phyloP scores from a whole-genome alignment of 176 grass and related monocot genomes.

The Bothriochloa decipiens region DNA sequence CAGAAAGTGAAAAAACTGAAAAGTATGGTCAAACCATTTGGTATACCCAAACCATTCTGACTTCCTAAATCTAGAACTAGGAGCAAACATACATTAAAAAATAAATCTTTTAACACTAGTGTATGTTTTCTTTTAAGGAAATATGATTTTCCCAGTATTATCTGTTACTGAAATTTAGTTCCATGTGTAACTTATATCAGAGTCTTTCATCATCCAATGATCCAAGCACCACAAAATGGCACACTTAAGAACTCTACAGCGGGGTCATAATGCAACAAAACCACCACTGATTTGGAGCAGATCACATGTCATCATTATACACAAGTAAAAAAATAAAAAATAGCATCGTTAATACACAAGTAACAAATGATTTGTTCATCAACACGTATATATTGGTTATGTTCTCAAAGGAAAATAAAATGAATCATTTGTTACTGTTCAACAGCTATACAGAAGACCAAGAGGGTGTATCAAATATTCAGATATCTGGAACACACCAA shows the following conservation, averaged over 20 bases:
- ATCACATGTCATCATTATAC: background rate
- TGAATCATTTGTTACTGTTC: background rate
- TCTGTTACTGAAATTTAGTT: background rate
- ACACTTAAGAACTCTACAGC: background rate
- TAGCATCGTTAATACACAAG: no score
- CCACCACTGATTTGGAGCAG: background rate
- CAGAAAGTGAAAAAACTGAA: background rate
- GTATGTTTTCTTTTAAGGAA: slow-evolving; percentile 4
- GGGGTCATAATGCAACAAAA: background rate
- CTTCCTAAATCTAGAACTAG: background rate
- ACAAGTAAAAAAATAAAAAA: background rate
- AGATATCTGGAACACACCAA: background rate
- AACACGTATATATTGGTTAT: background rate
- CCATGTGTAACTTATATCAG: background rate
- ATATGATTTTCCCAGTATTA: background rate
- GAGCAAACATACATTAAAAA: background rate
- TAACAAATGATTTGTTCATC: background rate
- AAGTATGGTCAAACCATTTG: background rate
- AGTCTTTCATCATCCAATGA: background rate
- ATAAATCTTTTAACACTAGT: background rate
- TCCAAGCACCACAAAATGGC: background rate
- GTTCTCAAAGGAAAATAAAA: background rate
- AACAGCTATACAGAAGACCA: background rate
- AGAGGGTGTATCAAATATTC: background rate
- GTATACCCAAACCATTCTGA: background rate